Evolutionary conservation across 2,329 filamentous ascomycete genomes (phyloP).

Genomic region (Myriosclerotinia scirpicola): DNA sequence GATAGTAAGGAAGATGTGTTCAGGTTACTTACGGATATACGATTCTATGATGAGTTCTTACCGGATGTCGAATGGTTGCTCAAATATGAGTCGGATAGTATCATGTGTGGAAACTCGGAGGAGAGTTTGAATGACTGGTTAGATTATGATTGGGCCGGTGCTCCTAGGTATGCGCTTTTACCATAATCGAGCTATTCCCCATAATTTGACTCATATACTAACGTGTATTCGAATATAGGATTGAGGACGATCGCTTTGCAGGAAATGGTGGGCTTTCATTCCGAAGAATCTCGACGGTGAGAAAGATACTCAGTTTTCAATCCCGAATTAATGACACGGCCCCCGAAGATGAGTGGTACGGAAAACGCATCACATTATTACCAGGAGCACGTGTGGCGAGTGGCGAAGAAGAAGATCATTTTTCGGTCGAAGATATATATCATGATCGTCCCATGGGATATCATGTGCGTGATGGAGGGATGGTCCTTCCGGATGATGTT

Average conservation of each 20-base stretch:
- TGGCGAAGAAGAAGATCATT: conserved; percentile 44
- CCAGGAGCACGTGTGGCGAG: conserved; percentile 51
- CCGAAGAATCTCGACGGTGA: conserved; percentile 52
- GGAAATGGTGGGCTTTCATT: conserved; percentile 57
- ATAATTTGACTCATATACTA: not conserved
- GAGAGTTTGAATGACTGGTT: conserved; percentile 42
- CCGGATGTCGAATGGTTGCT: conserved; percentile 55
- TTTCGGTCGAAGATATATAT: conserved; percentile 53
- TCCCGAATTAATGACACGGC: conserved; percentile 51
- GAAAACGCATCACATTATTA: conserved; percentile 49
- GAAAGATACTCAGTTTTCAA: conserved; percentile 51
- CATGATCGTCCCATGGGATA: conserved; percentile 55
- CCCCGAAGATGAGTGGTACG: conserved; percentile 58
- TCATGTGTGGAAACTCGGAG: conserved; percentile 55
- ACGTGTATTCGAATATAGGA: not conserved
- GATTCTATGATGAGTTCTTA: conserved; percentile 50
- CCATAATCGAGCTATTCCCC: conserved; percentile 25
- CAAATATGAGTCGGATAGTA: conserved; percentile 57
- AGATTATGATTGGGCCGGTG: conserved; percentile 43
- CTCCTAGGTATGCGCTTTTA: conserved; percentile 43
- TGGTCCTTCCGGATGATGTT: conserved; percentile 45
- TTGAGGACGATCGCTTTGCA: conserved; percentile 42
- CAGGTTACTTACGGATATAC: conserved; percentile 53
- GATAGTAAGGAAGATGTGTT: conserved; percentile 51
- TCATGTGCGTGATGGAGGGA: conserved; percentile 50